Base-by-base conservation (phyloP, 2,329 filamentous ascomycete species). In the Penicillium sp. region DNA sequence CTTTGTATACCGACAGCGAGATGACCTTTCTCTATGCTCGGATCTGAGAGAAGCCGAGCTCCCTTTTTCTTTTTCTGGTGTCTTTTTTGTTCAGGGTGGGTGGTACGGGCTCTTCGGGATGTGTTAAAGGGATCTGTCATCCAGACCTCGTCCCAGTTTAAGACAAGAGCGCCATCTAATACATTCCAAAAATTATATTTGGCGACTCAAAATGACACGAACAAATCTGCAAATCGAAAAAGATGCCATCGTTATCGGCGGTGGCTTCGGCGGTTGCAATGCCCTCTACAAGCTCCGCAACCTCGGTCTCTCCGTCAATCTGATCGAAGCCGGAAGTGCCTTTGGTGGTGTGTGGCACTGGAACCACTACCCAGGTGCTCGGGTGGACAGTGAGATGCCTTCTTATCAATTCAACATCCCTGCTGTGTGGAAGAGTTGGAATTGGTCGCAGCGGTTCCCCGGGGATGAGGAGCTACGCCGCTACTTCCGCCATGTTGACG, bases 351-450 rank as follows among this genome's bases (percentile, higher is more conserved):
- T 75, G 8, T 80, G 77, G 77, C 69, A 74, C 50, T 77, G 71
- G 69, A 78, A 79, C 58, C 59, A 66, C 1, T 79, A 78, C 44
- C 77, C 77, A 1, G 77, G 76, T 0, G 74, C 75, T 1, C 66
- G 74, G 3, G 75, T 78, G 16, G 77, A 80, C 53, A 67, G 61
- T 5, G 77, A 81, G 46, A 75, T 80, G 8, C 80, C 80, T 0
- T 72, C 76, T 48, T 84, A 84, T 54, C 76, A 85, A 55, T 79
- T 81, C 55, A 80, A 75, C 2, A 79, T 78, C 62, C 80, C 81
- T 2, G 73, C 77, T 13, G 69, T 79, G 1, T 79, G 71, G 62
- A 70, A 74, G 27, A 70, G 72, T 43, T 83, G 75, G 72, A 72
- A 68, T 29, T 83, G 77, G 72, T 68, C 66, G 1, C 58, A 65